Percentiles rank a stretch among this genome's conserved stretches.
Conservation (phyloP, 768 basidiomycete genomes). For the Auriscalpium orientale region DNA sequence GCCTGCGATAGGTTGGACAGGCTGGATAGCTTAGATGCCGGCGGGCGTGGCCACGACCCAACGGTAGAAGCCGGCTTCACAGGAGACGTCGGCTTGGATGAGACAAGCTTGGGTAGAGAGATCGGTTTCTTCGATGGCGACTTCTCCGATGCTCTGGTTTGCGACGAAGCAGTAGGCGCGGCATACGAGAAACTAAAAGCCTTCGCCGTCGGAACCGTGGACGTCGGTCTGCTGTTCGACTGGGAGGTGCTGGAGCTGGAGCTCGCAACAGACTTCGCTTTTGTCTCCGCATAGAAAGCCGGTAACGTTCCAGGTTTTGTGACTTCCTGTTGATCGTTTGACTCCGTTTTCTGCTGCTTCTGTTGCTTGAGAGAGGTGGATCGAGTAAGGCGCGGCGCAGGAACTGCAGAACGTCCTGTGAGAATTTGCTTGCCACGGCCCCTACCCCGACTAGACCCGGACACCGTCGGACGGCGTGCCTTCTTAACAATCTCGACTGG, state of each 20-base stretch:
- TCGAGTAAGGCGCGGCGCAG: not conserved
- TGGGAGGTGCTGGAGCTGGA: no score
- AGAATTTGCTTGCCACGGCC: no score
- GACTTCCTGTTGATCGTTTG: not conserved
- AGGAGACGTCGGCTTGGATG: not conserved
- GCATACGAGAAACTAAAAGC: conserved; percentile 12
- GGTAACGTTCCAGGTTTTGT: no score
- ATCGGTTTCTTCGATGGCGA: conserved; percentile 6
- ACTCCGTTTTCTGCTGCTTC: not conserved
- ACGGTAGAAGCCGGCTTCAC: conserved; percentile 8
- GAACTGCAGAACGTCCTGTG: no score
- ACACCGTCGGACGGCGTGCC: no score
- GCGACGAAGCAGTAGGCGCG: conserved; percentile 14
- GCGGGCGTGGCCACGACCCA: conserved; percentile 1
- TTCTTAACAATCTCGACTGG: no score
- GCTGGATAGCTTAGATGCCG: conserved; percentile 13
- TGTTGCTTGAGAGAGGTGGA: conserved; percentile 6
- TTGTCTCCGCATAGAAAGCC: no score
- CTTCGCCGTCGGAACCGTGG: not conserved
- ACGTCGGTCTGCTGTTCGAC: no score
- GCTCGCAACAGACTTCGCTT: conserved; percentile 1
- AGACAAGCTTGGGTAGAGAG: conserved; percentile 3
- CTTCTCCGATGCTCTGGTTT: conserved; percentile 6
- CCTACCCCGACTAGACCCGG: no score
- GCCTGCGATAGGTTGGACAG: conserved; percentile 62